phyloP scores from a whole-genome alignment of 1,284 basidiomycete species.

The Inonotus obliquus region DNA sequence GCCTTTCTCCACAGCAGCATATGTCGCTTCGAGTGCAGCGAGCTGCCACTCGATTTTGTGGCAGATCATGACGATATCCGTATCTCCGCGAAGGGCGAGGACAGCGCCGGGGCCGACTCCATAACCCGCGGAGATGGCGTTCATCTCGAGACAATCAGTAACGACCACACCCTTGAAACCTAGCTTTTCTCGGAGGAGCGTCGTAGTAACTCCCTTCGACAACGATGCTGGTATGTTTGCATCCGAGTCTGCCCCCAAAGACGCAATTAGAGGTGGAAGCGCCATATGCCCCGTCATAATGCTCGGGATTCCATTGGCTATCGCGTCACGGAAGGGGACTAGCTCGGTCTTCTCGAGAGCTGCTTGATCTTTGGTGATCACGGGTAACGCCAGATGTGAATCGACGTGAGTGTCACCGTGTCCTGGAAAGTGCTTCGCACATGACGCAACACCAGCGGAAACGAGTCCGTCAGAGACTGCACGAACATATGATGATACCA shows the following conservation, averaged over 20 bases:
- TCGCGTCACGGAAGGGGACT: slow-evolving; percentile 49
- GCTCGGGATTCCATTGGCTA: slow-evolving; percentile 40
- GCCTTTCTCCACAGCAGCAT: slow-evolving; percentile 42
- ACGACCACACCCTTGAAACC: slow-evolving; percentile 53
- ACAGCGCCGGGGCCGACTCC: slow-evolving; percentile 48
- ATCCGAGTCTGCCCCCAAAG: slow-evolving; percentile 2
- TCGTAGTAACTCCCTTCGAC: slow-evolving; percentile 46
- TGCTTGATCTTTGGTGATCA: slow-evolving; percentile 45
- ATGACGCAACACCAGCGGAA: slow-evolving; percentile 48
- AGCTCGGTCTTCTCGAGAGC: slow-evolving; percentile 46
- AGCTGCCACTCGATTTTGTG: slow-evolving; percentile 51
- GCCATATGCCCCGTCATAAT: slow-evolving; percentile 74
- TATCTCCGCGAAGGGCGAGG: slow-evolving; percentile 51
- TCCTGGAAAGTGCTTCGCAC: slow-evolving; percentile 67
- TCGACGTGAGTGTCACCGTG: slow-evolving; percentile 70
- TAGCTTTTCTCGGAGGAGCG: slow-evolving; percentile 45
- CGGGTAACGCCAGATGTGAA: slow-evolving; percentile 62
- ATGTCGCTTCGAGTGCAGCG: slow-evolving; percentile 47
- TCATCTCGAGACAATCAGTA: slow-evolving; percentile 70
- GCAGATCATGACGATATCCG: slow-evolving; percentile 68
- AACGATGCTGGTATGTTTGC: slow-evolving; percentile 54
- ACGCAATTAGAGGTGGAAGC: slow-evolving; percentile 37
- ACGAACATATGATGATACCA: slow-evolving; percentile 43
- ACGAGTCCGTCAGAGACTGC: slow-evolving; percentile 47
- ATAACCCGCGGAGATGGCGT: slow-evolving; percentile 50